Base-by-base conservation (phyloP, 108 stramenopile genomes). In the Schizochytrium sp. region DNA sequence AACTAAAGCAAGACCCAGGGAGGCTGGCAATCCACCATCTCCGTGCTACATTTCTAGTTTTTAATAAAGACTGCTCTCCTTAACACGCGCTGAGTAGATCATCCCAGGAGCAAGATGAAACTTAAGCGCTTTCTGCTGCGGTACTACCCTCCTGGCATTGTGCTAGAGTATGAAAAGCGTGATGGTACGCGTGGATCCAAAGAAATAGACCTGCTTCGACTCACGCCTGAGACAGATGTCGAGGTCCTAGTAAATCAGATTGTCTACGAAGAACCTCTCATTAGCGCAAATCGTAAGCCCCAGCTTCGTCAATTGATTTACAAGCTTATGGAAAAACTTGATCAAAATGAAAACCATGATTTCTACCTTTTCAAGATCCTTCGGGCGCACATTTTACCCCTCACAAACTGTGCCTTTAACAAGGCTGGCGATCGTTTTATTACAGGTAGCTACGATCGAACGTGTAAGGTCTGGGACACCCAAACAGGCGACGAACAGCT, bases 321-420 rank as follows among this genome's bases (percentile, higher is more conserved):
- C 88, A 95, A 88, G 89, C 59, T 72, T 72, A 46, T n/a, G 42
- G 64, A 19, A 61, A 93, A 94, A 89, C 92, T 93, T 8, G 94
- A 94, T 50, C 72, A 46, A 2, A 91, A 94, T 41, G 93, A 93
- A 61, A 87, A 46, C 56, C 72, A 89, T 61, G 94, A 94, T 57
- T 95, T 94, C 88, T 94, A 93, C 72, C 92, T 95, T 4, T 94
- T 94, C 87, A 94, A 94, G 90, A 94, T 94, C 55, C 87, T 95
- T 28, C 60, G 94, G 17, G 95, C 95, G 50, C 95, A 95, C 88
- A 94, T 95, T 53, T 76, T 95, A 57, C 94, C 94, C 17, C 47
- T 95, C 88, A 95, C 94, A 41, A 95, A 95, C 61, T 95, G 94
- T 88, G 94, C 94, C 56, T 95, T 95, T 92, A 95, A 95, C 93